A percentile compares a stretch with the other conserved stretches of the same genome.
Evolutionary conservation across 495 filamentous ascomycete genomes (phyloP).

Genomic region (Podospora tetraspora): DNA sequence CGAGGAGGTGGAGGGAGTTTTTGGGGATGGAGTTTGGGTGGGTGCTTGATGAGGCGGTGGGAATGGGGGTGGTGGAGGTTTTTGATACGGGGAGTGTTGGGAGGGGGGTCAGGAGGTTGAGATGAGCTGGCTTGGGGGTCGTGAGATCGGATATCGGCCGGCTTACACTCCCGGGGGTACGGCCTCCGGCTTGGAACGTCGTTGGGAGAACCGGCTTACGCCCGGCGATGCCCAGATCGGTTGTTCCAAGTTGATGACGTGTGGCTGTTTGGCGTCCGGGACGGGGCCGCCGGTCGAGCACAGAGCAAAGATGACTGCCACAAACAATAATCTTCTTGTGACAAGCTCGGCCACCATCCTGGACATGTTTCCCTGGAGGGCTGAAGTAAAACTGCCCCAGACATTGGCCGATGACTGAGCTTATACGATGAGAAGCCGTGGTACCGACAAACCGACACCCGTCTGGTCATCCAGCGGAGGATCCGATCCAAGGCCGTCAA

Average conservation of each 20-base stretch:
- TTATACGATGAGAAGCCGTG: not conserved
- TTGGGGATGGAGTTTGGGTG: slow-evolving; percentile 73
- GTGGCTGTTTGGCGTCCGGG: not conserved
- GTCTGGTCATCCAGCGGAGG: not conserved
- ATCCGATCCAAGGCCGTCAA: not conserved
- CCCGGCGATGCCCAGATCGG: not conserved
- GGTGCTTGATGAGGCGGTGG: slow-evolving; percentile 72
- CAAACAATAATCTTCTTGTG: not conserved
- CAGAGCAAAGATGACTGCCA: not conserved
- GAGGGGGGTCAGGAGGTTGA: slow-evolving; percentile 52
- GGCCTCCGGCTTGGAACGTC: not conserved
- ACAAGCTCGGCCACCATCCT: not conserved
- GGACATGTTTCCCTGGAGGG: not conserved
- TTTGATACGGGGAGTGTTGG: slow-evolving; percentile 85
- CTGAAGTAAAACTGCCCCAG: not conserved
- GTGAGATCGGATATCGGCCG: no score
- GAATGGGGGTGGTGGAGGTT: slow-evolving; percentile 71
- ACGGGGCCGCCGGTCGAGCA: not conserved
- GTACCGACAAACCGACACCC: not conserved
- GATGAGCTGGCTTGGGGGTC: not conserved
- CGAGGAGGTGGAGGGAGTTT: slow-evolving; percentile 77
- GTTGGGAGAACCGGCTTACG: not conserved
- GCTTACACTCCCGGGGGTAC: not conserved
- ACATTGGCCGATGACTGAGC: not conserved
- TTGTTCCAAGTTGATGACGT: not conserved